Evolutionary conservation across 1,284 basidiomycete species (phyloP), one percentile per base, ranked within the genome.

Genomic region (Sphagnurus paluster): DNA sequence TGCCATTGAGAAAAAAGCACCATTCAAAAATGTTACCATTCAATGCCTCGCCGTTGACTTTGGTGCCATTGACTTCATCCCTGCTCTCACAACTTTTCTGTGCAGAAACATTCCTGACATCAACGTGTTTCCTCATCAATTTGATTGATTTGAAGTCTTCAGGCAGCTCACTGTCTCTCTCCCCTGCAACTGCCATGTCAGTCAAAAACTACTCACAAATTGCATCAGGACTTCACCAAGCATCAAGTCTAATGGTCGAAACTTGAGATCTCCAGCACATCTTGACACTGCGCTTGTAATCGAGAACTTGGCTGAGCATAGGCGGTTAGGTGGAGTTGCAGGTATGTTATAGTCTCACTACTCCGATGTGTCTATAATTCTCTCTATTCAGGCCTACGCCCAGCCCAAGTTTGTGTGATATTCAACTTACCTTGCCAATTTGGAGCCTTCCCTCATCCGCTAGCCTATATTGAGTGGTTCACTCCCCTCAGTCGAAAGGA

Each of bases 391-490:
- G 61, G 58, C 32, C 50, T 61, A 7, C 43, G 52, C 28, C 47
- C 55, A n/a, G 58, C 50, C 8, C 54, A 60, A 49, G 48, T 62
- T 11, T 50, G 40, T 1, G 41, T 48, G 8, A 56, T 62, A 8
- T 62, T 62, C 40, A 34, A 44, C 1, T 41, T 62, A 3, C 55
- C 55, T 9, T 24, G 8, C 13, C 53, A 58, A 9, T 45, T 54
- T 26, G 52, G 57, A 13, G 6, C 25, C 5, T 40, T 45, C 20
- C 42, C 39, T 5, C 51, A 48, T 23, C 55, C 46, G 0, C 50
- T 62, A 3, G 53, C 55, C 11, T 60, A 61, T 32, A 34, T 62
- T 23, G 53, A 62, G 37, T 60, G 58, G 56, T 60, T 61, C 48
- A 61, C 47, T 2, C 52, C 52, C 3, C 46, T 62, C 14, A 21